These are phyloP conservation scores for Dactylellina leptospora DNA, from an alignment of 2,329 filamentous ascomycete genomes.

Conservation along the genomic window DNA sequence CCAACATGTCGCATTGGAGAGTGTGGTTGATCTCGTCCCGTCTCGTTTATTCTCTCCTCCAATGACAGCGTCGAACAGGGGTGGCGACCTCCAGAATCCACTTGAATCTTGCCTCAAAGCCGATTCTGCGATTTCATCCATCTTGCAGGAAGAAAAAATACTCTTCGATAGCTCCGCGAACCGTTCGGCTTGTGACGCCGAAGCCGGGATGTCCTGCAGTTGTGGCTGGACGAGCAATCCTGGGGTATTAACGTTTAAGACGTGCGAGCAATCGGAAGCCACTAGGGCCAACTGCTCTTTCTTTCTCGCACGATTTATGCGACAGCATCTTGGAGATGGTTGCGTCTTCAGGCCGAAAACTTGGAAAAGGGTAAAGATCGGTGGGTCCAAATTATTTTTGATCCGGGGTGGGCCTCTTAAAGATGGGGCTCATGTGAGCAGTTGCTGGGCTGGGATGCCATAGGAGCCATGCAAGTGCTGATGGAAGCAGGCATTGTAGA, in stretches of 20 bases:
- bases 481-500: slow-evolving; percentile 4
- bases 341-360: slow-evolving; percentile 16
- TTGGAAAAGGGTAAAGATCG: slow-evolving; percentile 36
- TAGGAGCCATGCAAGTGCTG: slow-evolving; percentile 9
- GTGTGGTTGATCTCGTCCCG: slow-evolving; percentile 30
- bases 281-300: not conserved
- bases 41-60: slow-evolving; percentile 34
- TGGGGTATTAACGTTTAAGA: slow-evolving; percentile 1
- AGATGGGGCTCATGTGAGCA: slow-evolving; percentile 34
- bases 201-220: slow-evolving; percentile 18
- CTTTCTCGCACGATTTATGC: slow-evolving; percentile 15
- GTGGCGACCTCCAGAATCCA: not conserved
- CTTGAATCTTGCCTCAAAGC: too few species aligned
- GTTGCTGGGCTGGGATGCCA: slow-evolving; percentile 12
- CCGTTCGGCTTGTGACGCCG: slow-evolving; percentile 23
- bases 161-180: too few species aligned
- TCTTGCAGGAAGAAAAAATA: too few species aligned
- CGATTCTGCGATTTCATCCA: too few species aligned
- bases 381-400: slow-evolving; percentile 19
- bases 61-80: slow-evolving; percentile 26
- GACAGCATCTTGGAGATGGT: slow-evolving; percentile 2
- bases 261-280: not conserved
- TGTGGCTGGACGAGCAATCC: slow-evolving; percentile 9
- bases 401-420: slow-evolving; percentile 16
- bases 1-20: too few species aligned